phyloP scores from a whole-genome alignment of 108 stramenopile genomes.

The Cylindrotheca fusiformis region DNA sequence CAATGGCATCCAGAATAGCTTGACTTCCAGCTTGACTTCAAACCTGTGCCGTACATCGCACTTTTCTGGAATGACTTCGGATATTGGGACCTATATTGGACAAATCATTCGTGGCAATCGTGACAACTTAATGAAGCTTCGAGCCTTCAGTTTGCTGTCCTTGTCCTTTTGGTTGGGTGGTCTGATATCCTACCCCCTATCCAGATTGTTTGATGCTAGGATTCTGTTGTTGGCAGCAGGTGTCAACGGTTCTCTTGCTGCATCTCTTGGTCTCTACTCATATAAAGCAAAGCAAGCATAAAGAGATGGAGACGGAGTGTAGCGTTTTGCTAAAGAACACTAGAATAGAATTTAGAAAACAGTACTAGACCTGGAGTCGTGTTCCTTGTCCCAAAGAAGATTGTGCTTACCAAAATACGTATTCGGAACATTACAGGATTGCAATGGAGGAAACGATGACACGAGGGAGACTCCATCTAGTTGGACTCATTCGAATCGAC shows the following conservation, averaged over 20 bases:
- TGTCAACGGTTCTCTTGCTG: not conserved
- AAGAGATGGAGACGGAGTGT: too few species aligned
- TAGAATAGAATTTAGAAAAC: too few species aligned
- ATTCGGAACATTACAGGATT: too few species aligned
- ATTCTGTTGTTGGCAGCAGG: not conserved
- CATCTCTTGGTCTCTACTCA: not conserved
- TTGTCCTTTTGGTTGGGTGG: constrained; percentile 37
- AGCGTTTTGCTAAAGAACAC: too few species aligned
- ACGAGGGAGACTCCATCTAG: too few species aligned
- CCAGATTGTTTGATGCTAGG: not conserved
- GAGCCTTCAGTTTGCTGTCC: constrained; percentile 23
- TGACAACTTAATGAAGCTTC: constrained; percentile 28
- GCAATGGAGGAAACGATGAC: too few species aligned
- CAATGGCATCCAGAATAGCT: constrained; percentile 42
- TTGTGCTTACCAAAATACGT: too few species aligned
- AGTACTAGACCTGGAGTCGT: too few species aligned
- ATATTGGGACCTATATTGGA: constrained; percentile 46
- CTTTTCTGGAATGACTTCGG: constrained; percentile 45
- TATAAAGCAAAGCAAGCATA: too few species aligned
- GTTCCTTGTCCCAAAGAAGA: too few species aligned
- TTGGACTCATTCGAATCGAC: too few species aligned
- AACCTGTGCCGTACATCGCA: constrained; percentile 43
- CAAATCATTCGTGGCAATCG: constrained; percentile 38
- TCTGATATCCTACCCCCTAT: not conserved
- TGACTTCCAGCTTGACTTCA: constrained; percentile 24